Evolutionary conservation across 192 early-diverging fungal genomes (phyloP).

Genomic region (Backusella liffmaniae): DNA sequence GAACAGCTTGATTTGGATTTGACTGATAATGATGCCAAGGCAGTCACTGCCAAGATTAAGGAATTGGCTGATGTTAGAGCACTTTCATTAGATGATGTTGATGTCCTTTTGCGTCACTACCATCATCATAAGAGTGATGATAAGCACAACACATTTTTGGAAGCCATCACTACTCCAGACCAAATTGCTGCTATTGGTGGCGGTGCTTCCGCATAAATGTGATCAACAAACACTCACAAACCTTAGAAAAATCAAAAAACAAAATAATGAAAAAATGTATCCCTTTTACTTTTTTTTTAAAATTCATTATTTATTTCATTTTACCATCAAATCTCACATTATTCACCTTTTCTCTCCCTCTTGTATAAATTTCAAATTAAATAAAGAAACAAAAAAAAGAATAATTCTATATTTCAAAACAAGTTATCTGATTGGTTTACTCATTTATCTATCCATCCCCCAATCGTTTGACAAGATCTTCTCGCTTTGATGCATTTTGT

Average conservation of each 20-base stretch:
- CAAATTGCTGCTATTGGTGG: conserved; percentile 38
- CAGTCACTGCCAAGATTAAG: conserved; percentile 93
- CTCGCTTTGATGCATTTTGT: not conserved
- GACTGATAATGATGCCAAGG: conserved; percentile 89
- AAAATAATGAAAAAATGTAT: not conserved
- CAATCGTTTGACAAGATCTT: conserved; percentile 9
- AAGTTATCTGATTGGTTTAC: not conserved
- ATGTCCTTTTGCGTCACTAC: conserved; percentile 74
- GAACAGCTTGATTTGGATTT: conserved; percentile 85
- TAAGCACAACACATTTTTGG: conserved; percentile 45
- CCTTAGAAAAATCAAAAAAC: not conserved
- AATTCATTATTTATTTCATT: not conserved
- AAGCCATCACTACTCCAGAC: conserved; percentile 50
- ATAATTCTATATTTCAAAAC: not conserved
- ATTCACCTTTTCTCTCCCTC: not conserved
- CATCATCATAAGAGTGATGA: conserved; percentile 68
- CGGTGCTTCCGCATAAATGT: not conserved
- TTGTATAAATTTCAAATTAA: not conserved
- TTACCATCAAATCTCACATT: conserved; percentile 3
- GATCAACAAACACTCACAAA: not conserved
- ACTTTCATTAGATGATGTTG: conserved; percentile 91
- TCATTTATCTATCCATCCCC: not conserved
- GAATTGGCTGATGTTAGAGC: conserved; percentile 90
- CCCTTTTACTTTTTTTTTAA: not conserved
- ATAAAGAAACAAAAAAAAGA: not conserved